phyloP scores from a whole-genome alignment of 2,329 filamentous ascomycete species.

The Trichoderma breve region DNA sequence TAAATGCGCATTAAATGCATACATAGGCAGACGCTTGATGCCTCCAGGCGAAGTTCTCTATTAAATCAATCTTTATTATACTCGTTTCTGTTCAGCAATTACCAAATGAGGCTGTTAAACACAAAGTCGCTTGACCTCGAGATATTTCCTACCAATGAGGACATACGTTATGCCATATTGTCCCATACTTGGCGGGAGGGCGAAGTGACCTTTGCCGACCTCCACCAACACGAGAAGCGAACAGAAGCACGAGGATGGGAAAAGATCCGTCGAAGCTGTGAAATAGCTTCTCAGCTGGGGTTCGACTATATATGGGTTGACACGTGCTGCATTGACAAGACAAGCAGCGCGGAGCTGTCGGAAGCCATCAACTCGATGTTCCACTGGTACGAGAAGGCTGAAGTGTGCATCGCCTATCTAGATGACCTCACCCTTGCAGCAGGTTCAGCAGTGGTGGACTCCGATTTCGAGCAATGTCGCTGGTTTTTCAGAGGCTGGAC shows the following conservation, averaged over 20 bases:
- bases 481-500: slow-evolving; percentile 34
- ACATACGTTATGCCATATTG: slow-evolving; percentile 28
- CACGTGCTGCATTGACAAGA: slow-evolving; percentile 35
- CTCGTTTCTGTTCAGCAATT: neutral
- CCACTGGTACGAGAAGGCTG: slow-evolving; percentile 32
- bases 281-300: slow-evolving; percentile 22
- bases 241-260: slow-evolving; percentile 7
- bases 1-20: neutral
- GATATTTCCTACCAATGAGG: slow-evolving; percentile 23
- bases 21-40: neutral
- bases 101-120: slow-evolving; percentile 29
- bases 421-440: slow-evolving; percentile 23
- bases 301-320: slow-evolving; percentile 33
- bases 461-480: slow-evolving; percentile 21
- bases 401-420: slow-evolving; percentile 30
- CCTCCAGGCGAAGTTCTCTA: neutral
- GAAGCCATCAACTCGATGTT: slow-evolving; percentile 37
- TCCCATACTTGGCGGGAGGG: slow-evolving; percentile 30
- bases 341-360: slow-evolving; percentile 33
- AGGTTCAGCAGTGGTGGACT: slow-evolving; percentile 4
- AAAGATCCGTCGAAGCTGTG: slow-evolving; percentile 27
- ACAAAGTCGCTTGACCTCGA: slow-evolving; percentile 25
- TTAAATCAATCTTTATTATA: neutral
- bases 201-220: slow-evolving; percentile 27
- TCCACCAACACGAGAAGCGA: neutral